Base-by-base conservation (phyloP, 2,329 filamentous ascomycete species). In the Macrophomina phaseolina region DNA sequence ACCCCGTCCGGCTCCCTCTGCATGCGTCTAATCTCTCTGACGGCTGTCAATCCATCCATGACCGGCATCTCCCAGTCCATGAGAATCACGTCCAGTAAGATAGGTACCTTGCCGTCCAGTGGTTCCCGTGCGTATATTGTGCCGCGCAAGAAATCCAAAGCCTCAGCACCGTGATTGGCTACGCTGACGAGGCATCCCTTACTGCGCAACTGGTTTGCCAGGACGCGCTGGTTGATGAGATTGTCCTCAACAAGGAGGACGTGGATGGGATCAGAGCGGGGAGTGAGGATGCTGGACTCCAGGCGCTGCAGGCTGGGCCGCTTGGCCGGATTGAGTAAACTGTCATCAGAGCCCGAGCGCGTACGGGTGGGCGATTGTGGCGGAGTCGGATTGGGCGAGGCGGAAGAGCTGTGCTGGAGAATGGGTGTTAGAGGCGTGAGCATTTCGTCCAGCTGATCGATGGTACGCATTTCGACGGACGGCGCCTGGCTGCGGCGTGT, bases 61-160 rank as follows among this genome's bases (percentile, higher is more conserved):
- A 77, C 72, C 1, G 77, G 77, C 77, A 79, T 79, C 55, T 79
- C 77, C 18, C 75, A 71, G 40, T 79, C 77, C 72, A 78, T 75
- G 4, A 79, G 71, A n/a, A 79, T 73, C 11, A 79, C 68, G 1
- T 73, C 71, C 5, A 79, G 69, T 0, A 70, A 71, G 1, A 36
- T 32, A 6, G 45, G 52, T 5, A 8, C 18, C 28, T 32, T 18
- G 1, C 14, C 2, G 7, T 40, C 32, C 48, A 51, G n/a, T 5
- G 5, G 12, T 9, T 23, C 9, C 40, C 49, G 42, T 34, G 36
- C 40, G 9, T 63, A 67, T 4, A 3, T 23, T 72, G 72, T 78
- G 18, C 67, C 71, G 7, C 68, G 65, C 5, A 78, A 66, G 12
- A 73, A 70, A 1, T 72, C 64, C 23, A 79, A 69, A 3, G 74